phyloP scores from a whole-genome alignment of 2,329 filamentous ascomycete species.

The Pestalotiopsis sp. region DNA sequence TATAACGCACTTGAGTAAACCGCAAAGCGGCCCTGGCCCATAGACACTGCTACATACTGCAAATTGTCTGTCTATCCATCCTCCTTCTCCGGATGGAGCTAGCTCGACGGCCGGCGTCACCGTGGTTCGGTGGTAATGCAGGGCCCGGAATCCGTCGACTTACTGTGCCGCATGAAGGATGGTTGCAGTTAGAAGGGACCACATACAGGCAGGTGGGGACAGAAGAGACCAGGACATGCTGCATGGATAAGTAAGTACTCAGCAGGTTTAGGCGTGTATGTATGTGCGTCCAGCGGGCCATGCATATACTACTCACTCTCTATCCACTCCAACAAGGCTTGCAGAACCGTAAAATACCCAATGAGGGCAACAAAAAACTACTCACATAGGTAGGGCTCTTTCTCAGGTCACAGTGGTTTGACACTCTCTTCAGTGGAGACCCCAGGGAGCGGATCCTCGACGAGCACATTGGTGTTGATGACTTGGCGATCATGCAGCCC shows the following conservation, averaged over 20 bases:
- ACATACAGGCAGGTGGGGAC: not conserved
- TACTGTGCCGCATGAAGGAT: not conserved
- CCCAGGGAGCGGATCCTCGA: not conserved
- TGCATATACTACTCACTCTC: not conserved
- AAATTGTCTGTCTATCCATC: not conserved
- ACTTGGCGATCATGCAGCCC: not conserved
- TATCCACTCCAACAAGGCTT: not conserved
- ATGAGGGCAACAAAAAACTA: not conserved
- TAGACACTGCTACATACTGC: not conserved
- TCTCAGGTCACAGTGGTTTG: not conserved
- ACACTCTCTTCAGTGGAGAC: not conserved
- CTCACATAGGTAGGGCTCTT: not conserved
- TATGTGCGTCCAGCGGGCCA: not conserved
- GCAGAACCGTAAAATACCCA: not conserved
- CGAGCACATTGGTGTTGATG: not conserved
- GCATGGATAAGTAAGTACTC: not conserved
- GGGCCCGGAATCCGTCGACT: not conserved
- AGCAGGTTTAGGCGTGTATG: not conserved
- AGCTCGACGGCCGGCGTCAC: not conserved
- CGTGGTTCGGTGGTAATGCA: not conserved
- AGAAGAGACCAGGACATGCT: not conserved
- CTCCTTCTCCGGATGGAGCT: not conserved
- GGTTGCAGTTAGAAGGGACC: not conserved
- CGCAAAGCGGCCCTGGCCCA: too few species aligned
- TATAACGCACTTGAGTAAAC: not conserved